Base-by-base conservation (phyloP, 345 rosid genomes). In the Microthlaspi erraticum region DNA sequence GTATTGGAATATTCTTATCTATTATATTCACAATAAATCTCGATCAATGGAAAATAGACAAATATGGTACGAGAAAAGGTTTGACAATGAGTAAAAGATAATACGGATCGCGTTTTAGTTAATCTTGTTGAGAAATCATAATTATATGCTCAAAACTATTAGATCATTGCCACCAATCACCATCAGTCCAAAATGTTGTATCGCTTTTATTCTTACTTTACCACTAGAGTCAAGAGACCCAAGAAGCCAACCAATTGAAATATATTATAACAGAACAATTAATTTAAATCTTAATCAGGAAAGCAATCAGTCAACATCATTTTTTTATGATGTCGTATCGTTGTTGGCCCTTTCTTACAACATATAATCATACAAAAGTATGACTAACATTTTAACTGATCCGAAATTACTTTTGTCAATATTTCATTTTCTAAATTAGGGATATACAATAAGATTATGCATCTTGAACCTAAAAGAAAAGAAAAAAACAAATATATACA, bases 1-100 rank as follows among this genome's bases (percentile, higher is more conserved):
- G 50, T 43, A 26, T 44, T 26, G n/a, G 49, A 60, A 59, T 60
- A 60, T 44, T 60, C 23, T 16, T 39, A 32, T 57, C 36, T 39
- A 65, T 18, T 59, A 46, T 60, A 60, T 43, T 52, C 50, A 52
- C 45, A 23, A 52, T 17, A 33, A 67, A 67, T 32, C 29, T 59
- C 50, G 63, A 67, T 60, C 73, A 67, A 60, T 74, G 64, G 65
- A n/a, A 23, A 51, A 34, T 67, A 52, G 73, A 74, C 78, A 74
- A 60, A 53, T 53, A 43, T 68, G 36, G 73, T 68, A 68, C 64
- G 56, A 68, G 10, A 13, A 41, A 73, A 59, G 6, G 39, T 60
- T 59, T 34, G 13, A 36, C 53, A 74, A 67, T 74, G 62, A 74
- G 73, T 59, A 36, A 72, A 64, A 26, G 64, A 17, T 51, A 45